Base-by-base conservation (phyloP, 139 green algal species). In the Protoeuglena noctilucae region DNA sequence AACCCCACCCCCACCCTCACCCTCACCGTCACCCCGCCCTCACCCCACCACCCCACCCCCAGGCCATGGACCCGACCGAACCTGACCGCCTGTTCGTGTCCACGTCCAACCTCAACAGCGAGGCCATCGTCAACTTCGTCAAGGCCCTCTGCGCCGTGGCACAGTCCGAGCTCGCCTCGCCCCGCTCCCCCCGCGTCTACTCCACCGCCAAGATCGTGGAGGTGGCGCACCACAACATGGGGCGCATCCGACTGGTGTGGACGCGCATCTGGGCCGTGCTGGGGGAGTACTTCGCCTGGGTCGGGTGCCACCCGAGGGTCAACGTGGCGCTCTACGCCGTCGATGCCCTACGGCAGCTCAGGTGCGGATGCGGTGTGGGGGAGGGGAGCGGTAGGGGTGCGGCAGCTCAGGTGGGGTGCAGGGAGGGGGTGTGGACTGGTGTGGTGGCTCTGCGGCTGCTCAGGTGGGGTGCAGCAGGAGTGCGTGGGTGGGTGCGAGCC, bases 161-260 rank as follows among this genome's bases (percentile, higher is more conserved):
- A 60, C 65, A 83, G 21, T 80, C 91, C 57, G 84, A 93, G 66
- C 78, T 94, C 17, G 71, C 84, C 16, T 65, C 64, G 5, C 57
- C 60, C 14, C 49, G 48, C 21, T 49, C 71, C 3, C 89, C 89
- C 0, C 73, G 89, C 28, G 81, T 97, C 6, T 97, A 93, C 72
- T 72, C 54, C 45, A 73, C 96, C 16, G 80, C 80, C 48, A 94
- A 95, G 65, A 94, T 97, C 49, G 86, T 97, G 28, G 89, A 97
- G 73, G 82, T 97, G 41, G 71, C 84, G 18, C 86, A 95, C 63
- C 94, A 89, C 81, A 99, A 99, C 77, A 96, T 99, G 87, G 77
- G 47, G 18, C 77, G 92, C 55, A 94, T 96, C 66, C 67, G 86
- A 29, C 78, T 97, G 40, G 88, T 97, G 29, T 98, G 91, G 91